A percentile compares a stretch with the other conserved stretches of the same genome.
These are phyloP conservation scores for Dictyostelium purpureum DNA, from an alignment of 78 protist genomes.

Conservation along the genomic window DNA sequence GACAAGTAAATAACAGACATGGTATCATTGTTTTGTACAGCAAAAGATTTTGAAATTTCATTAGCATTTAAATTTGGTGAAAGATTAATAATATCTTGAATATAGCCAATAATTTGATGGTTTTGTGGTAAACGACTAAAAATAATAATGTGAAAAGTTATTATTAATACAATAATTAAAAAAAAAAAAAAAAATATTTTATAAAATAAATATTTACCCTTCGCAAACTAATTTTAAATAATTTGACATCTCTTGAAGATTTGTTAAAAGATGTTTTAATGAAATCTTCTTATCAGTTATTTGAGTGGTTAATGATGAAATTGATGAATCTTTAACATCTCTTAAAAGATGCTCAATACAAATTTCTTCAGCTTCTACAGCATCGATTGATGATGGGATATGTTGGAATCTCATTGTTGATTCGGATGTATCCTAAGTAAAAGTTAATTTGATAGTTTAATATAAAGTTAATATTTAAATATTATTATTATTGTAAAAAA, in stretches of 20 bases:
- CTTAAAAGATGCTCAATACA: slow-evolving; percentile 99
- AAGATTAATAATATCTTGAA: slow-evolving; percentile 97
- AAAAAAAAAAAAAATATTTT: too few species aligned
- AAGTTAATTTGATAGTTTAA: not conserved
- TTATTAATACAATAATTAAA: not conserved
- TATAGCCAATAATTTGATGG: slow-evolving; percentile 88
- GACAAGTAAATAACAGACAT: slow-evolving; percentile 93
- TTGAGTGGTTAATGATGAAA: slow-evolving; percentile 86
- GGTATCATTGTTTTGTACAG: slow-evolving; percentile 92
- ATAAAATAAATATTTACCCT: slow-evolving; percentile 10
- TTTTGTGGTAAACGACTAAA: slow-evolving; percentile 91
- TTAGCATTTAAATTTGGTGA: slow-evolving; percentile 90
- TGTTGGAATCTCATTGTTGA: slow-evolving; percentile 92
- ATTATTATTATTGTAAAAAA: not conserved
- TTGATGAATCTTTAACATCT: slow-evolving; percentile 93
- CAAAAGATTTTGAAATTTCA: slow-evolving; percentile 77
- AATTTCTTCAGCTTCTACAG: slow-evolving; percentile 96
- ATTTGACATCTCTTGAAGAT: slow-evolving; percentile 54
- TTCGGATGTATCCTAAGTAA: slow-evolving; percentile 77
- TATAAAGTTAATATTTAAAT: not conserved
- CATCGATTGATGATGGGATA: slow-evolving; percentile 93
- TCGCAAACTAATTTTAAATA: slow-evolving; percentile 66
- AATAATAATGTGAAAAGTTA: not conserved
- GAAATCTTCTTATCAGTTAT: slow-evolving; percentile 84
- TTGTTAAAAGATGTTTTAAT: slow-evolving; percentile 59